phyloP scores from a whole-genome alignment of 2,329 filamentous ascomycete species.

The Zymoseptoria ardabiliae region DNA sequence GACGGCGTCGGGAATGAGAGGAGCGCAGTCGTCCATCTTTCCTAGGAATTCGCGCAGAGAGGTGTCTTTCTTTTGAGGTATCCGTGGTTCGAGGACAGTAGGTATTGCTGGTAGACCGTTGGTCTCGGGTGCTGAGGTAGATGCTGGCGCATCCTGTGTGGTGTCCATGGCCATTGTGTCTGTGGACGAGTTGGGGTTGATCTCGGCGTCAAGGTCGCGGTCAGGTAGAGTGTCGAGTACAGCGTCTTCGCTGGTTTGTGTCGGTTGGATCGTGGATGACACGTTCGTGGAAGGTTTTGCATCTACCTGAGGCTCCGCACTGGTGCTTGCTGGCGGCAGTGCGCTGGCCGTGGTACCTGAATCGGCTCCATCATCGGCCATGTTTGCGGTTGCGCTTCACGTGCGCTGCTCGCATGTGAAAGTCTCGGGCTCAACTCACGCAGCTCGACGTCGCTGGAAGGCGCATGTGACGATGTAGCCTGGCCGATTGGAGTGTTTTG shows the following conservation, averaged over 20 bases:
- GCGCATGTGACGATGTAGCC: neutral
- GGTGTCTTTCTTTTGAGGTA: constrained; percentile 80
- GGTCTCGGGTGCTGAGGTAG: constrained; percentile 72
- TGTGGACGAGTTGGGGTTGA: constrained; percentile 19
- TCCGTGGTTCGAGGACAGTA: constrained; percentile 43
- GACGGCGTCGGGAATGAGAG: constrained; percentile 97
- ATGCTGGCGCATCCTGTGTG: constrained; percentile 35
- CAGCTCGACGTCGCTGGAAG: neutral
- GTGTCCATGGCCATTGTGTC: constrained; percentile 31
- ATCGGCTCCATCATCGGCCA: constrained; percentile 1
- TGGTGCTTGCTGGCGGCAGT: constrained; percentile 3
- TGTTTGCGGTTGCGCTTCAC: neutral
- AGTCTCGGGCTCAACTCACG: neutral
- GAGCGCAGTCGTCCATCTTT: constrained; percentile 98
- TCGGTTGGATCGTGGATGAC: constrained; percentile 7
- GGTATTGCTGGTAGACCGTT: constrained; percentile 46
- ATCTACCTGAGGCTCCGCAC: neutral
- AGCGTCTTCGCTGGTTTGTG: constrained; percentile 21
- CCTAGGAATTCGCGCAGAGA: constrained; percentile 84
- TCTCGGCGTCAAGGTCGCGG: constrained; percentile 35
- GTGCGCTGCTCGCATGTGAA: constrained; percentile 1
- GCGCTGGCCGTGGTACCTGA: neutral
- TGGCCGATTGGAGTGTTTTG: neutral
- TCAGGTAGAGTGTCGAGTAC: constrained; percentile 31
- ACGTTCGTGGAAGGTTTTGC: constrained; percentile 1